Conservation (phyloP, 1,284 basidiomycete species). For the Ceratobasidium sp. region DNA sequence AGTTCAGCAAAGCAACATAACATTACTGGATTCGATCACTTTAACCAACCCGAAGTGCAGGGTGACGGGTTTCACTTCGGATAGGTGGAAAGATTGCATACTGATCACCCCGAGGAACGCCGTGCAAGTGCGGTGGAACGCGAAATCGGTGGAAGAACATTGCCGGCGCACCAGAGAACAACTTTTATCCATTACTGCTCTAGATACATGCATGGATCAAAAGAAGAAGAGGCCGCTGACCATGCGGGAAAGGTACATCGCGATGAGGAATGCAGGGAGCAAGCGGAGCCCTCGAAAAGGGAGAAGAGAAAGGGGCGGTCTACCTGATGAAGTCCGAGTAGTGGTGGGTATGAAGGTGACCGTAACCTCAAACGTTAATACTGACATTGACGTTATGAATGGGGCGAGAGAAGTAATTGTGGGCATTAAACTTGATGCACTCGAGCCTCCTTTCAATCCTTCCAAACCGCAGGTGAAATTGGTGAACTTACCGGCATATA, state of each 20-base stretch:
- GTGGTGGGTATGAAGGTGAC: conserved; percentile 34
- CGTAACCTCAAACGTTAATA: conserved; percentile 36
- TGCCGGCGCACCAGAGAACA: conserved; percentile 41
- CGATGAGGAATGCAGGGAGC: neutral
- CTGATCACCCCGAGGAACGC: conserved; percentile 59
- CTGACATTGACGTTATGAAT: conserved; percentile 36
- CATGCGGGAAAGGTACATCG: conserved; percentile 21
- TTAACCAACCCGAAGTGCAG: conserved; percentile 48
- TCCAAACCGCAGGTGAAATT: neutral
- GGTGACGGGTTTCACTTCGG: conserved; percentile 49
- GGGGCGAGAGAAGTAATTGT: conserved; percentile 42
- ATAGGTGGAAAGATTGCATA: conserved; percentile 54
- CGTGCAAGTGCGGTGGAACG: conserved; percentile 59
- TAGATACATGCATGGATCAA: conserved; percentile 48
- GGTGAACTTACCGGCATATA: conserved; percentile 11
- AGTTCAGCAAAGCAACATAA: conserved; percentile 55
- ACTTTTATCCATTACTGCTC: conserved; percentile 50
- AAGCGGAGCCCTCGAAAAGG: conserved; percentile 1
- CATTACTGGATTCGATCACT: conserved; percentile 55
- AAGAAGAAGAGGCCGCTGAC: conserved; percentile 46
- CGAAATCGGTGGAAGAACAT: conserved; percentile 51
- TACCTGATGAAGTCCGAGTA: neutral
- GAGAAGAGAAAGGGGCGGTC: conserved; percentile 1
- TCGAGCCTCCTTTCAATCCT: neutral
- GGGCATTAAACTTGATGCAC: conserved; percentile 29